Conservation (phyloP, 169 alveolate species). For the Plasmodium gaboni region DNA sequence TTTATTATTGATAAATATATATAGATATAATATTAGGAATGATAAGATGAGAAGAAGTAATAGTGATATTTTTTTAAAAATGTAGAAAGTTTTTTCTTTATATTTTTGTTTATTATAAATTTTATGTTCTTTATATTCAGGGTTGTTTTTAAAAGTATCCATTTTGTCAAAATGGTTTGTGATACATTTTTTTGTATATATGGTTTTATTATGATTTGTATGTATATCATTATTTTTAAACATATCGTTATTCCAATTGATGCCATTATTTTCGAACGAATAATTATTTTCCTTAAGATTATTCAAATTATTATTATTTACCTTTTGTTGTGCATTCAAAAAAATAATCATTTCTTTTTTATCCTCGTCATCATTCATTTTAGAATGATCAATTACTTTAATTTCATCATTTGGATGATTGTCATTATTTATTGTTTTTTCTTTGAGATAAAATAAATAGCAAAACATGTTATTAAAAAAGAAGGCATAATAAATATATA, state of each 20-base stretch:
- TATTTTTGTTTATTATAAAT: too few relatives aligned
- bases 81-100: not conserved
- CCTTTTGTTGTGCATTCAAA: not conserved
- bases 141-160: too few relatives aligned
- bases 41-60: conserved; percentile 3
- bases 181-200: too few relatives aligned
- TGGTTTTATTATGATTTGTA: too few relatives aligned
- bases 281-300: too few relatives aligned
- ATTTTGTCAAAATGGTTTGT: too few relatives aligned
- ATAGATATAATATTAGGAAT: conserved; percentile 9
- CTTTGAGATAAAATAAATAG: conserved; percentile 12
- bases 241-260: too few relatives aligned
- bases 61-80: not conserved
- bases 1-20: conserved; percentile 13
- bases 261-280: too few relatives aligned
- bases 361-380: not conserved
- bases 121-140: too few relatives aligned
- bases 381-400: not conserved
- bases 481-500: conserved; percentile 33
- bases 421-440: not conserved
- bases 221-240: too few relatives aligned
- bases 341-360: not conserved
- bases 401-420: not conserved
- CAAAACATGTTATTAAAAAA: conserved; percentile 59
- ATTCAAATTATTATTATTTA: too few relatives aligned